phyloP scores from a whole-genome alignment of 2,329 filamentous ascomycete species.

The Penicillium sp. region DNA sequence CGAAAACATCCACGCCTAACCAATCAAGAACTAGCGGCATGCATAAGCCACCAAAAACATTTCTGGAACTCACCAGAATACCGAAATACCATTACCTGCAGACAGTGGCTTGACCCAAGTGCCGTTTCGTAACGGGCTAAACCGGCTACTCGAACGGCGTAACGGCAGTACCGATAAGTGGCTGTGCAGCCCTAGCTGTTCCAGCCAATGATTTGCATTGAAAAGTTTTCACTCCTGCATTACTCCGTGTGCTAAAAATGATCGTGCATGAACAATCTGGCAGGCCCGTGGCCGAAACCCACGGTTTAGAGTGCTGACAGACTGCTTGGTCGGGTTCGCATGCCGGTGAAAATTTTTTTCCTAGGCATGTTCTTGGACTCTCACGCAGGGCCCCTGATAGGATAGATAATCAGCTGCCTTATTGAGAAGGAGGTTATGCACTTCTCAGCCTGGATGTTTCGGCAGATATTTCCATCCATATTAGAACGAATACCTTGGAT shows the following conservation, averaged over 20 bases:
- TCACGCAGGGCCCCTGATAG: conserved; percentile 6
- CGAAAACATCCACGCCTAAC: not conserved
- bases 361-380: not conserved
- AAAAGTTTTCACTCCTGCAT: conserved; percentile 22
- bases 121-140: conserved; percentile 9
- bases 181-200: conserved; percentile 13
- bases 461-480: not conserved
- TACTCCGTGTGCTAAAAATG: conserved; percentile 22
- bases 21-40: not conserved
- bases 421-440: conserved; percentile 8
- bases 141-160: conserved; percentile 6
- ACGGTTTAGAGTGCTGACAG: conserved; percentile 24
- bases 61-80: conserved; percentile 11
- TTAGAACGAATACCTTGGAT: not conserved
- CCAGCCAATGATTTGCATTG: conserved; percentile 19
- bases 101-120: not conserved
- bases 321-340: conserved; percentile 6
- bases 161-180: conserved; percentile 13
- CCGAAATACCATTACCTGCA: conserved; percentile 8
- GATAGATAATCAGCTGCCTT: not conserved
- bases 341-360: conserved; percentile 18
- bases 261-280: conserved; percentile 13
- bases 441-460: not conserved
- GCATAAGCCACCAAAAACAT: conserved; percentile 4
- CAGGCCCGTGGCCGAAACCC: conserved; percentile 3